Base-by-base conservation (phyloP, 108 stramenopile genomes). In the Cylindrotheca closterium region DNA sequence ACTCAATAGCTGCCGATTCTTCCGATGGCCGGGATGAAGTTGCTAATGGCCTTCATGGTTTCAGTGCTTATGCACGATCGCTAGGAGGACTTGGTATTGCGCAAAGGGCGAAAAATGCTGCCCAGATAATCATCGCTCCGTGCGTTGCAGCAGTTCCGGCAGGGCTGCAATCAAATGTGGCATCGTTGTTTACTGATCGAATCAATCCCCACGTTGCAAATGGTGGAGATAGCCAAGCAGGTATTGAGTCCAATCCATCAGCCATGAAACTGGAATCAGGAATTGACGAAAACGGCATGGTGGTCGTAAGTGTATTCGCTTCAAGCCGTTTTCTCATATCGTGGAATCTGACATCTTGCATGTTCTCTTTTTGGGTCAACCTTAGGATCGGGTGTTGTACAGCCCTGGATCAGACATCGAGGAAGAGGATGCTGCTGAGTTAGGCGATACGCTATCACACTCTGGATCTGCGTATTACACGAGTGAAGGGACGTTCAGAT, bases 41-140 rank as follows among this genome's bases (percentile, higher is more conserved):
- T 3, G 21, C 46, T 4, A 47, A 47, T 32, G 70, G 21, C 19
- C n/a, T n/a, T n/a, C 29, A 61, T 30, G 60, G 28, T 5, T 45
- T 52, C 27, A 47, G 48, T 45, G 17, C 32, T 7, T 33, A 34
- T 48, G 51, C 48, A 30, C 34, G 30, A 3, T 60, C 73, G 15
- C 12, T 74, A 1, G 29, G 51, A 18, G 73, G 67, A 46, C 26
- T 67, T 5, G 34, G 46, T 2, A 66, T 94, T 55, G 89, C 87
- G 47, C 71, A 83, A 58, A 79, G 89, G 15, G 73, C 88, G 15
- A 83, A 79, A 62, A 79, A 69, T 18, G 84, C 85, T 56, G 92
- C 92, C 7, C 82, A 87, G 49, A 75, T 86, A 8, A 79, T 94
- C 62, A 77, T 94, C n/a, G 87, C 89, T 17, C 92, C 92, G 8